These are phyloP conservation scores for Gossypium ekmanianum DNA, from an alignment of 345 rosid species.

Conservation along the genomic window DNA sequence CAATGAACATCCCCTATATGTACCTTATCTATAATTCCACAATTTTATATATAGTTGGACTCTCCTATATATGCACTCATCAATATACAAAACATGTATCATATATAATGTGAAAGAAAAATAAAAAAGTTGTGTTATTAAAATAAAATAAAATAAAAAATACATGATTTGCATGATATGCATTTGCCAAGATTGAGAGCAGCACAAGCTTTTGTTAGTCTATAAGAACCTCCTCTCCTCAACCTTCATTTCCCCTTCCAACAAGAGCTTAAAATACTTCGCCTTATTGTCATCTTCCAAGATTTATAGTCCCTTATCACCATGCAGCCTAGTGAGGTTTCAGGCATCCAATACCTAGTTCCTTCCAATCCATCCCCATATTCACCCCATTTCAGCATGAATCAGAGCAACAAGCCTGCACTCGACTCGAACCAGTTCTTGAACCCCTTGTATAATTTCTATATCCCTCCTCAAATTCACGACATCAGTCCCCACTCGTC, in stretches of 20 bases:
- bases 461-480: slow-evolving; percentile 29
- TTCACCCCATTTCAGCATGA: slow-evolving; percentile 39
- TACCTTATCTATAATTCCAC: slow-evolving; percentile 12
- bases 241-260: slow-evolving; percentile 27
- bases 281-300: not conserved
- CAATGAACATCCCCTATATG: not conserved
- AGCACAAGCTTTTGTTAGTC: slow-evolving; percentile 36
- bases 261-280: not conserved
- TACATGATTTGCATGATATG: too few relatives aligned
- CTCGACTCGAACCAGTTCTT: slow-evolving; percentile 30
- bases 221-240: slow-evolving; percentile 43
- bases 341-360: slow-evolving; percentile 43
- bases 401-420: slow-evolving; percentile 28
- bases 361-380: slow-evolving; percentile 38
- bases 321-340: slow-evolving; percentile 45
- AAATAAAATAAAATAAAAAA: too few relatives aligned
- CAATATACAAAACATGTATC: too few relatives aligned
- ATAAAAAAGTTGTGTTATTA: too few relatives aligned
- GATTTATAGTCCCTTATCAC: not conserved
- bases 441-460: slow-evolving; percentile 33
- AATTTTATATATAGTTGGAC: slow-evolving; percentile 6
- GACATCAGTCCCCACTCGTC: slow-evolving; percentile 42
- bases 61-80: too few relatives aligned
- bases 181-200: slow-evolving; percentile 42
- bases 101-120: too few relatives aligned